Percentiles rank a stretch among this genome's conserved stretches.
Evolutionary conservation across 225 moss, liverwort and hornwort species (phyloP).

Genomic region (Asterella californica): DNA sequence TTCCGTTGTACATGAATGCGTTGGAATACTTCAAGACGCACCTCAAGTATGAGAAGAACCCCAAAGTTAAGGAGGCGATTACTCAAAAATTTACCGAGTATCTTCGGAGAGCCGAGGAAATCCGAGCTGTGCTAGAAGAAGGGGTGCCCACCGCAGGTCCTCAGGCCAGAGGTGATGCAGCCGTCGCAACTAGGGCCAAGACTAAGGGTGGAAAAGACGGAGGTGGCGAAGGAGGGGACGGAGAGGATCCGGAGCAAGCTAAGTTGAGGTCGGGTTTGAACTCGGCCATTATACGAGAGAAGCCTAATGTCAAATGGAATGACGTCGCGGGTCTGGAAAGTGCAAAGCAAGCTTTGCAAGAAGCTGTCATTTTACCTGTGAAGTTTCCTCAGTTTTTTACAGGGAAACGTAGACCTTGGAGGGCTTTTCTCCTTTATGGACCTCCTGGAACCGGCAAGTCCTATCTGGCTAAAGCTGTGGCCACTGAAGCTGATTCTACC

Average conservation of each 20-base stretch:
- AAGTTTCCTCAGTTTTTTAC: constrained; percentile 99
- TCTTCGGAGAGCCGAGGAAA: constrained; percentile 93
- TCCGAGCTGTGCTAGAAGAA: constrained; percentile 91
- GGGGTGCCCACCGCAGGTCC: constrained; percentile 48
- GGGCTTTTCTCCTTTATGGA: constrained; percentile 90
- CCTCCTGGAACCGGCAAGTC: constrained; percentile 98
- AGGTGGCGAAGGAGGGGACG: constrained; percentile 61
- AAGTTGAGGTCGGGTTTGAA: constrained; percentile 78
- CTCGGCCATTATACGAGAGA: constrained; percentile 80
- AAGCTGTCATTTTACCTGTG: constrained; percentile 89
- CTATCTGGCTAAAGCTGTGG: constrained; percentile 96
- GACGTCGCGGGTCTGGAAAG: constrained; percentile 96
- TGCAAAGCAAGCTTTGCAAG: constrained; percentile 95
- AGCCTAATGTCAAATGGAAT: constrained; percentile 81
- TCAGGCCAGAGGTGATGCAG: constrained; percentile 60
- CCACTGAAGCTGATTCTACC: constrained; percentile 93
- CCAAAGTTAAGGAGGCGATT: constrained; percentile 98
- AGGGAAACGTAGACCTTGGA: constrained; percentile 93
- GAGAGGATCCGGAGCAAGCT: constrained; percentile 85
- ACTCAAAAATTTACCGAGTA: constrained; percentile 99
- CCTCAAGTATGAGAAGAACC: constrained; percentile 99
- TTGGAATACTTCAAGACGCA: constrained; percentile 99
- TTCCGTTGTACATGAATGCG: constrained; percentile 98
- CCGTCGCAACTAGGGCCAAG: constrained; percentile 78
- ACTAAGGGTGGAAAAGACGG: constrained; percentile 64